Evolutionary conservation across 441 rosid genomes (phyloP).

Genomic region (Biscutella laevigata): DNA sequence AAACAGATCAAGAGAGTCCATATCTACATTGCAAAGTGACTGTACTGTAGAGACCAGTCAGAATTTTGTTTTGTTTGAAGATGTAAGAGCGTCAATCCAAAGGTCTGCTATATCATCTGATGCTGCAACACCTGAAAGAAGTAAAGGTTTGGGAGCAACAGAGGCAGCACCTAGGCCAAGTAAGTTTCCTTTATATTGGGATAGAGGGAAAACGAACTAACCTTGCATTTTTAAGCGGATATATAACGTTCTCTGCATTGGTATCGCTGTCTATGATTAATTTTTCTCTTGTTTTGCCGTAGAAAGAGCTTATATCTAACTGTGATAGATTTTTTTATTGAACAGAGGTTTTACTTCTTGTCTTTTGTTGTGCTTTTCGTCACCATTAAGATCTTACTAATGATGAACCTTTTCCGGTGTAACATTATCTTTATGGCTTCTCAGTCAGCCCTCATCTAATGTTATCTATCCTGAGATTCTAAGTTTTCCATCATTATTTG

Average conservation of each 20-base stretch:
- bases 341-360: not conserved
- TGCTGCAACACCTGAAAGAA: slow-evolving; percentile 24
- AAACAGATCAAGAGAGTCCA: slow-evolving; percentile 65
- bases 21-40: slow-evolving; percentile 66
- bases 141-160: slow-evolving; percentile 23
- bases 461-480: not conserved
- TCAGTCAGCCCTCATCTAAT: not conserved
- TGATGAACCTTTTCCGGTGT: not conserved
- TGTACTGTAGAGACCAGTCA: slow-evolving; percentile 39
- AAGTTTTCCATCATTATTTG: not conserved
- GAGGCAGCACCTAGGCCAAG: slow-evolving; percentile 32
- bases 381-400: not conserved
- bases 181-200: slow-evolving; percentile 32
- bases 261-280: not conserved
- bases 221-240: too few species aligned
- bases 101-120: slow-evolving; percentile 39
- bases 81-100: slow-evolving; percentile 73
- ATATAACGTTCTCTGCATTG: not conserved
- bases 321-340: not conserved
- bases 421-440: not conserved
- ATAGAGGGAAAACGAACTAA: too few species aligned
- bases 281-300: not conserved
- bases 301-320: not conserved
- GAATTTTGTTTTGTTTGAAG: slow-evolving; percentile 56
- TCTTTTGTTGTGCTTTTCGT: slow-evolving; percentile 1